Base-by-base conservation (phyloP, 352 stramenopile species). In the Poterioochromonas sp. region DNA sequence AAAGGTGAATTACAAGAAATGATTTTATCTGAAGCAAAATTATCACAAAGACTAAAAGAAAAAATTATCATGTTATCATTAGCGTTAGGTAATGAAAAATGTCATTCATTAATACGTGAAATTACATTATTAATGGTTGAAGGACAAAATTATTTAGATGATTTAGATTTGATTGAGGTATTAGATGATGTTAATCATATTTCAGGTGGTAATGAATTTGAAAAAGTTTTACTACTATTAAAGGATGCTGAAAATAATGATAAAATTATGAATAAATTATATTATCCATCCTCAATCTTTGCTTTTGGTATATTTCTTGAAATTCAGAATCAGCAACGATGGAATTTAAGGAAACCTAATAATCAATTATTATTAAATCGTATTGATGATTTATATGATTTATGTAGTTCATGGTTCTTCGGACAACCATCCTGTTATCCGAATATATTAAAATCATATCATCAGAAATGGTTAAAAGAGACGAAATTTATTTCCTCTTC, bases 41-140 rank as follows among this genome's bases (percentile, higher is more conserved):
- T 68, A 18, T 68, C 58, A 18, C 58, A 68, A 37, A 5, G 58
- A 12, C 26, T 68, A 39, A 68, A 68, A 68, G 26, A 68, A 26
- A 12, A 68, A 26, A 68, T 68, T 39, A 68, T 68, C 29, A 68
- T 68, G 58, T 39, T 68, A 11, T 68, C 58, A 15, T 39, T 68
- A 11, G 29, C 5, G 8, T 35, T 68, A 26, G 58, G 29, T 29
- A 68, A 26, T 39, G n/a, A n/a, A n/a, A 68, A 68, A 15, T 68
- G 58, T 26, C 5, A 68, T 39, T 5, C 5, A 18, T 68, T 68
- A 26, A 37, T 68, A 32, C 5, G 26, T 29, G 58, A 68, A 37
- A 68, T 68, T 26, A 68, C 58, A 15, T 40, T 18, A 40, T 40
- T 68, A 18, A 8, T 12, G 12, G 26, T 26, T 18, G 58, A 68